A percentile compares a stretch with the other conserved stretches of the same genome.
Evolutionary conservation across 2,329 filamentous ascomycete genomes (phyloP).

Genomic region (Xylaria sp.): DNA sequence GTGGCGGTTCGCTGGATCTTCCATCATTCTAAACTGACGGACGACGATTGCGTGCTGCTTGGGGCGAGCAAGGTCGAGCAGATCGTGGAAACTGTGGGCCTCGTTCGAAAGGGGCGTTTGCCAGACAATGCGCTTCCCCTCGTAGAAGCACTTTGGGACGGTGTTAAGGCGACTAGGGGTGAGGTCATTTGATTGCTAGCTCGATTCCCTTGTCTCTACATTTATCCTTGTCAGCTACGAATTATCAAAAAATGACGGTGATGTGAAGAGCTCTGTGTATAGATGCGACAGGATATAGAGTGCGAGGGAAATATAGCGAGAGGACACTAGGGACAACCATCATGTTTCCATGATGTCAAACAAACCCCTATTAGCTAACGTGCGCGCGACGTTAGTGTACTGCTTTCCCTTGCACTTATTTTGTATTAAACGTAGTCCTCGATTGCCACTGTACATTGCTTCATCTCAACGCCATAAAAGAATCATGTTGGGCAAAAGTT

Average conservation of each 20-base stretch:
- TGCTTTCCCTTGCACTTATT: not conserved
- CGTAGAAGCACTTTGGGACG: conserved; percentile 42
- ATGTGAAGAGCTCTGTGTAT: no score
- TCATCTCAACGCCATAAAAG: not conserved
- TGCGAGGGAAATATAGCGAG: no score
- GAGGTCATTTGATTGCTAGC: conserved; percentile 23
- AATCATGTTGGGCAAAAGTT: not conserved
- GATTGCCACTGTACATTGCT: not conserved
- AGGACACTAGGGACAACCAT: no score
- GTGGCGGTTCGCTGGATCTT: conserved; percentile 51
- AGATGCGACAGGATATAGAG: no score
- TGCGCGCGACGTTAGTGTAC: no score
- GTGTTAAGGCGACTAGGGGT: conserved; percentile 36
- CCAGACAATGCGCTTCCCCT: conserved; percentile 39
- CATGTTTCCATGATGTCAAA: no score
- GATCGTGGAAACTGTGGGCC: conserved; percentile 46
- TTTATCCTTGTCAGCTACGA: no score
- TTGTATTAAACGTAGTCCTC: not conserved
- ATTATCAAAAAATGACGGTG: no score
- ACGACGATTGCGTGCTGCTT: conserved; percentile 49
- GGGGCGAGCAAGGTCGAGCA: conserved; percentile 50
- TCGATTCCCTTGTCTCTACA: not conserved
- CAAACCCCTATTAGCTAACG: no score
- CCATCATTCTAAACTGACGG: conserved; percentile 47
- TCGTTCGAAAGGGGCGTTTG: conserved; percentile 49